Conservation (phyloP, 805 yeast genomes). For the Yarrowia divulgata region DNA sequence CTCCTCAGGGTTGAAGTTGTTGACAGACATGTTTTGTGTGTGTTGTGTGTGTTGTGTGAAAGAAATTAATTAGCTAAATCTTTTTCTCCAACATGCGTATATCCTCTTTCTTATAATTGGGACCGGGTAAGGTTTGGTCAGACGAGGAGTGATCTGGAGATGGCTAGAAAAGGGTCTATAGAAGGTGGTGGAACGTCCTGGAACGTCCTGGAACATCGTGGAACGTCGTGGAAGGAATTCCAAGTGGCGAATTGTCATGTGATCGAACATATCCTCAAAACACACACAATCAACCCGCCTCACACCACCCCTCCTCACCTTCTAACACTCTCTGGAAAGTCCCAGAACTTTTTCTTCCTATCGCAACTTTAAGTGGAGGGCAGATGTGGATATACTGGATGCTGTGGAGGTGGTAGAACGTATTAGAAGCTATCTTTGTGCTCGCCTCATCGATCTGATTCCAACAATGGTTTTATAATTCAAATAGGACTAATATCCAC, state of each 20-base stretch:
- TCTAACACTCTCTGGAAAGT: slow-evolving; percentile 18
- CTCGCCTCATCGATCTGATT: neutral
- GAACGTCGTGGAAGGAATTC: neutral
- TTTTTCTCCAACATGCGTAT: neutral
- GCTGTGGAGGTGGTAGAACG: neutral
- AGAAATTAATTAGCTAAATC: neutral
- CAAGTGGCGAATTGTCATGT: neutral
- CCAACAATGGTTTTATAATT: neutral
- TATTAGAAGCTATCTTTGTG: fast-evolving
- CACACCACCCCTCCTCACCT: neutral
- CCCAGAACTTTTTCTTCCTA: slow-evolving; percentile 14
- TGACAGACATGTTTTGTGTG: slow-evolving; percentile 2
- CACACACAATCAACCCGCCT: neutral
- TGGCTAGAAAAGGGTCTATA: neutral
- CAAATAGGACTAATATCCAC: neutral
- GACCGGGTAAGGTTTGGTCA: slow-evolving; percentile 6
- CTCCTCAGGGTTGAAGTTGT: slow-evolving; percentile 75
- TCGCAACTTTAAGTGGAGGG: neutral
- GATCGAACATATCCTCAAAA: neutral
- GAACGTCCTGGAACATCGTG: neutral
- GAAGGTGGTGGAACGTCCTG: neutral
- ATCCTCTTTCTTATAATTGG: neutral
- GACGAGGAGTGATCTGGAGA: neutral
- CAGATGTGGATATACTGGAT: neutral
- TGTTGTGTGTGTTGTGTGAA: slow-evolving; percentile 3